phyloP scores from a whole-genome alignment of 2,329 filamentous ascomycete species.

The Fusarium multiceps region DNA sequence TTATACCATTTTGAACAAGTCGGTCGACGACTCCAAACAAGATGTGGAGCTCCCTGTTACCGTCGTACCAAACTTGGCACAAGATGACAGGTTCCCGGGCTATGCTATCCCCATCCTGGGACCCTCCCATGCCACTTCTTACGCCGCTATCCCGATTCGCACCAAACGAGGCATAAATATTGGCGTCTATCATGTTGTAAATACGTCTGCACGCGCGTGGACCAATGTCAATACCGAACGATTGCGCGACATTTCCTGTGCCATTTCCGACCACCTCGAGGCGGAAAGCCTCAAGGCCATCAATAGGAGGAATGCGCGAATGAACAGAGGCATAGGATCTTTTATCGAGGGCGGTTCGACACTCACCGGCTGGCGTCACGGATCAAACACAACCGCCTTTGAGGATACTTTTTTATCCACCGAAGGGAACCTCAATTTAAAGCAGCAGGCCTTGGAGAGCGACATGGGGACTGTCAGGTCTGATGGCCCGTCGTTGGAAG shows the following conservation, averaged over 20 bases:
- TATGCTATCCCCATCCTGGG: not conserved
- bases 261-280: conserved; percentile 3
- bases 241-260: not conserved
- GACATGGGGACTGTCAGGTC: not conserved
- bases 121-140: not conserved
- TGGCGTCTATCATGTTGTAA: not conserved
- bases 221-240: accelerated
- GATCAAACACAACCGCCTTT: not conserved
- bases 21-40: too few species aligned
- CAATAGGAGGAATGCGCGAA: not conserved
- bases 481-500: not conserved
- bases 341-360: conserved; percentile 1
- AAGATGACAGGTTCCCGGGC: not conserved
- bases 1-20: not conserved
- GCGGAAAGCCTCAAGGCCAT: not conserved
- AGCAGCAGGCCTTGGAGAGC: not conserved
- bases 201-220: not conserved
- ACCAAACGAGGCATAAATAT: conserved; percentile 10
- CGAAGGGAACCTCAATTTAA: not conserved
- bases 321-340: conserved; percentile 1
- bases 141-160: conserved; percentile 4
- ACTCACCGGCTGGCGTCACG: not conserved
- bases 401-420: accelerated
- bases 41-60: not conserved
- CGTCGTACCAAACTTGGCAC: not conserved